Evolutionary conservation across 2,329 filamentous ascomycete genomes (phyloP), one percentile per base, ranked within the genome.

Genomic region (Ceratocystis cubensis): DNA sequence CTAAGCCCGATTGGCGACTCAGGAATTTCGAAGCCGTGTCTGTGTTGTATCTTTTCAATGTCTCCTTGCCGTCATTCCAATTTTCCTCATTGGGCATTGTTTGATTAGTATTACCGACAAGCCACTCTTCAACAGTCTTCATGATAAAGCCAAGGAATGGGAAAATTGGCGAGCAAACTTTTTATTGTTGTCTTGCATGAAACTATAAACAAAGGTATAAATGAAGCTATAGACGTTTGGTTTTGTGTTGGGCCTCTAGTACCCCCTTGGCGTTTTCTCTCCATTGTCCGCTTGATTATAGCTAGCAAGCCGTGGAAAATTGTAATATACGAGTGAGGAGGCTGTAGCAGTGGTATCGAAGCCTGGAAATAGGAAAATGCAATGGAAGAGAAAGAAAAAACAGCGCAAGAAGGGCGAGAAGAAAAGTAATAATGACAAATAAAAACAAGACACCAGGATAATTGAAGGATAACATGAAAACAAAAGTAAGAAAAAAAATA

Each of bases 181-280:
- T 41, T 41, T 57, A 30, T 57, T 57, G 53, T 57, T 57, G 17
- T 57, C 22, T 57, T 57, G 28, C 22, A 17, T 57, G 53, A 57
- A 6, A 28, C 53, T 33, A 33, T 57, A 57, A 20, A 25, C 30
- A 57, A 28, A 33, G 22, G 13, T 53, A 20, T 20, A 25, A 53
- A 22, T 25, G 25, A 15, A 56, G 20, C 22, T 57, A 28, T 57
- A 25, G 15, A 3, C 22, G 17, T 53, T n/a, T 20, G n/a, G n/a
- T 53, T 20, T 53, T 53, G 15, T 57, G 25, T 57, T 57, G 30
- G 37, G 37, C 13, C 13, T 57, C 25, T 57, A 5, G 10, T 33
- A 13, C 22, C 17, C 20, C 5, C 10, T 17, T 25, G 25, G 4
- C 2, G 10, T 57, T 15, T 15, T 57, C 17, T 17, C n/a, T n/a